phyloP scores from a whole-genome alignment of 2,329 filamentous ascomycete species.

The Exophiala mesophila region DNA sequence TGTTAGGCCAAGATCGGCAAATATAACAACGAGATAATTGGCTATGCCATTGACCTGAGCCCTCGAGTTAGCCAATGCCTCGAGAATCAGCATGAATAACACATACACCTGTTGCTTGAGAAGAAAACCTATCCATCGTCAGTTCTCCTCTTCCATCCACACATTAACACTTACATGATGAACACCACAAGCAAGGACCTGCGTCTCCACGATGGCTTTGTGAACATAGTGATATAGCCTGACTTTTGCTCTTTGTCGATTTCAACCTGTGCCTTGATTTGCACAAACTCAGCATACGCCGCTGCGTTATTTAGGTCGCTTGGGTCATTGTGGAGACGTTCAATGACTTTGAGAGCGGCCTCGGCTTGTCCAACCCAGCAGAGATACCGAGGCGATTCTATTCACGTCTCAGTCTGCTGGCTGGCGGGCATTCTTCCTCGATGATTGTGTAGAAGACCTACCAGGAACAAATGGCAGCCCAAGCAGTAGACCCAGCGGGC shows the following conservation, averaged over 20 bases:
- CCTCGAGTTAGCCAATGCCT: not conserved
- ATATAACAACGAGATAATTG: conserved; percentile 39
- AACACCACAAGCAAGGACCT: conserved; percentile 15
- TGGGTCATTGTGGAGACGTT: conserved; percentile 12
- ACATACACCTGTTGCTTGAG: conserved; percentile 31
- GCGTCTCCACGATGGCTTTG: conserved; percentile 12
- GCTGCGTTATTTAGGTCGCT: conserved; percentile 4
- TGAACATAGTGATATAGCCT: conserved; percentile 14
- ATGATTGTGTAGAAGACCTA: conserved; percentile 1
- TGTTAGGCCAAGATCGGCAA: conserved; percentile 33
- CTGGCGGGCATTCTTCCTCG: conserved; percentile 1
- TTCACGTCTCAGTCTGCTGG: not conserved
- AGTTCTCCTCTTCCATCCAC: not conserved
- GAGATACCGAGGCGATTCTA: conserved; percentile 14
- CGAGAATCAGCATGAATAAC: not conserved
- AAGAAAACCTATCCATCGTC: conserved; percentile 13
- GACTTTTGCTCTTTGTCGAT: conserved; percentile 15
- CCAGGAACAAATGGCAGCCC: conserved; percentile 10
- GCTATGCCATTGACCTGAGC: conserved; percentile 26
- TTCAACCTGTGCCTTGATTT: conserved; percentile 13
- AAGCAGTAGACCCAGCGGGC: conserved; percentile 9
- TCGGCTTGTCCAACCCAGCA: conserved; percentile 12
- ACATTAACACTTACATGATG: conserved; percentile 7
- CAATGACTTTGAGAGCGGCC: conserved; percentile 9
- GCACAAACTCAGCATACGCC: conserved; percentile 14